phyloP scores from a whole-genome alignment of 352 stramenopile genomes.

The Globisporangium radiosum region DNA sequence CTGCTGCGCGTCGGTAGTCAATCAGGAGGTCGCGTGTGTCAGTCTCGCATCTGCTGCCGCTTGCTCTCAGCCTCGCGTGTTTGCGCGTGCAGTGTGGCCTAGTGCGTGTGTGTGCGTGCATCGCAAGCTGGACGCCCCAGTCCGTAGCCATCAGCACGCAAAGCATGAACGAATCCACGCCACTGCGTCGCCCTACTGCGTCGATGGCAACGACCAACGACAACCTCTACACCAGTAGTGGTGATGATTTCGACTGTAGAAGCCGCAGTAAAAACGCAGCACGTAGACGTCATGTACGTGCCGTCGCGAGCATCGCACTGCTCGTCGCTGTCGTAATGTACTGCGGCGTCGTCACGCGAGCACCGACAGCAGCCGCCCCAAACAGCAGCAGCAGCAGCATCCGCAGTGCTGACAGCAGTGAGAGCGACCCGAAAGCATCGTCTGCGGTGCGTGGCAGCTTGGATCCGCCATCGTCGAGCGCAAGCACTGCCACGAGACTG shows the following conservation, averaged over 20 bases:
- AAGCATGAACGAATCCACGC: conserved; percentile 35
- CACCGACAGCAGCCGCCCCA: background rate
- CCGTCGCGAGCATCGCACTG: conserved; percentile 16
- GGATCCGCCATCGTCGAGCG: background rate
- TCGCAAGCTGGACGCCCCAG: too few species aligned
- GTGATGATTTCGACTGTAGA: background rate
- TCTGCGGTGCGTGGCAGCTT: background rate
- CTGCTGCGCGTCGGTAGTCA: too few species aligned
- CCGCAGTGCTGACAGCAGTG: conserved; percentile 9
- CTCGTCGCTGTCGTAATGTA: conserved; percentile 11
- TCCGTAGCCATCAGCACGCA: too few species aligned
- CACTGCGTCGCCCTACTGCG: conserved; percentile 28
- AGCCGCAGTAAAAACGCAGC: background rate
- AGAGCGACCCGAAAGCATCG: background rate
- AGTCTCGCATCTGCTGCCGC: too few species aligned
- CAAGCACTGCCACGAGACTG: background rate
- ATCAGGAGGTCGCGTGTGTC: too few species aligned
- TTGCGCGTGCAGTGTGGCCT: too few species aligned
- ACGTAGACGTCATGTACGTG: conserved; percentile 18
- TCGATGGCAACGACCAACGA: conserved; percentile 6
- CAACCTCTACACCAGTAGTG: background rate
- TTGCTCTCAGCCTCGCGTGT: too few species aligned
- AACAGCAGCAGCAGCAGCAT: background rate
- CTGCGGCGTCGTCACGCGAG: conserved; percentile 4
- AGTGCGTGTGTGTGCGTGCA: too few species aligned